These are phyloP conservation scores for Lodderomyces parapsilosis DNA, from an alignment of 1,139 yeast genomes.

Conservation along the genomic window DNA sequence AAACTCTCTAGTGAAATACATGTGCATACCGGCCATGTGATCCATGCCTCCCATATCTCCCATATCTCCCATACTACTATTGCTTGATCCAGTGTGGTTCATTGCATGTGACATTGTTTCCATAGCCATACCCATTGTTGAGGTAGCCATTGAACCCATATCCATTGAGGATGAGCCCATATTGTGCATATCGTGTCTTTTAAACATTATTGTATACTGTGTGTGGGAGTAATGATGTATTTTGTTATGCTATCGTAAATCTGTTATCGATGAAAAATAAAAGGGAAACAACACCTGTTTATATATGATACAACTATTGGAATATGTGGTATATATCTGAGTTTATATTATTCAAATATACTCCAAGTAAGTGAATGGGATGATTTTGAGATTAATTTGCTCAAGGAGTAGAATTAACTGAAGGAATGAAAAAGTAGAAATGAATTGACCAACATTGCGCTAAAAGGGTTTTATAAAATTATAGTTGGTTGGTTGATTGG, in stretches of 20 bases:
- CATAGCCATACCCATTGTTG: conserved; percentile 11
- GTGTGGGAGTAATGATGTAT: neutral
- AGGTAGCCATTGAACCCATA: conserved; percentile 10
- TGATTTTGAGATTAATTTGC: too few species aligned
- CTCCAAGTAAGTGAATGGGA: too few species aligned
- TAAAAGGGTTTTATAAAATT: too few species aligned
- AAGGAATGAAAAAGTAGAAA: too few species aligned
- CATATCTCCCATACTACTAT: neutral
- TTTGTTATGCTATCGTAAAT: conserved; percentile 2
- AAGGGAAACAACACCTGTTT: too few species aligned
- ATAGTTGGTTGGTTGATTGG: neutral
- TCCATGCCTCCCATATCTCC: conserved; percentile 13
- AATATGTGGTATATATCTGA: too few species aligned
- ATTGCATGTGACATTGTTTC: conserved; percentile 11
- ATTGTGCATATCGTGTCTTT: conserved; percentile 1
- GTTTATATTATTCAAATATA: too few species aligned
- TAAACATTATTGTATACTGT: neutral
- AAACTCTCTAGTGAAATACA: conserved; percentile 52
- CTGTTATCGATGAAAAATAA: too few species aligned
- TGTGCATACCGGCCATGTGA: conserved; percentile 46
- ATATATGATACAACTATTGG: too few species aligned
- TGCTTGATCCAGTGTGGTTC: conserved; percentile 1
- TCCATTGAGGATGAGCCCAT: conserved; percentile 9
- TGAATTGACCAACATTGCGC: too few species aligned
- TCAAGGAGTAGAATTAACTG: too few species aligned